Base-by-base conservation (phyloP, 106 monocot species). In the Gastrodia elata region DNA sequence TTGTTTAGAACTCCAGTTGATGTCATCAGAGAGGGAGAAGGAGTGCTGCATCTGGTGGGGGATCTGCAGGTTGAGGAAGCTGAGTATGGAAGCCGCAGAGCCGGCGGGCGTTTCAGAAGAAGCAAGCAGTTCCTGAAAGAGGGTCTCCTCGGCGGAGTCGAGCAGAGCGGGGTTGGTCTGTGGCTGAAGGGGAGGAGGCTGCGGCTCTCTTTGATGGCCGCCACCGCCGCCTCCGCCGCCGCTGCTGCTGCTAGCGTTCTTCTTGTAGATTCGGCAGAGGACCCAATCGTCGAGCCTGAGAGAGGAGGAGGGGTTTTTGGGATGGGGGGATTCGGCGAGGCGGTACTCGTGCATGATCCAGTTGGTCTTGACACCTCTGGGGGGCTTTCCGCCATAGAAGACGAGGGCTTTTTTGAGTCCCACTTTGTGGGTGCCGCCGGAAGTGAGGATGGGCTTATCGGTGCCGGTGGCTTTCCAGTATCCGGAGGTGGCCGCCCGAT, bases 321-420 rank as follows among this genome's bases (percentile, higher is more conserved):
- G 18, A 10, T 33, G 46, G 8, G 30, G 7, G 36, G 28, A 33
- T 33, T 71, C 77, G 2, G 90, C 90, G 40, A 90, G 83, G 18
- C 90, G 72, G 58, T 94, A 94, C 85, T 94, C 93, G 80, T 94
- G 93, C 90, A 94, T 94, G 69, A 94, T 94, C 93, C 90, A 94
- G 65, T 94, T 90, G n/a, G 80, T 80, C 38, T 80, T 80, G 56
- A 80, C 43, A n/a, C 80, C 80, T 65, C 75, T 80, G 2, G 80
- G 80, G 18, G 80, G 80, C 41, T 70, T 80, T 0, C 80, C 80
- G 26, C 74, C 74, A 42, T 80, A 80, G 57, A 80, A 77, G 1
- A 77, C 77, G 5, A 77, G 71, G 25, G 77, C 77, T 58, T 77
- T 77, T 48, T 77, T 77, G 39, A 80, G 74, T 15, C 74, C 80